Base-by-base conservation (phyloP, 768 basidiomycete genomes). In the Panellus pusillus region DNA sequence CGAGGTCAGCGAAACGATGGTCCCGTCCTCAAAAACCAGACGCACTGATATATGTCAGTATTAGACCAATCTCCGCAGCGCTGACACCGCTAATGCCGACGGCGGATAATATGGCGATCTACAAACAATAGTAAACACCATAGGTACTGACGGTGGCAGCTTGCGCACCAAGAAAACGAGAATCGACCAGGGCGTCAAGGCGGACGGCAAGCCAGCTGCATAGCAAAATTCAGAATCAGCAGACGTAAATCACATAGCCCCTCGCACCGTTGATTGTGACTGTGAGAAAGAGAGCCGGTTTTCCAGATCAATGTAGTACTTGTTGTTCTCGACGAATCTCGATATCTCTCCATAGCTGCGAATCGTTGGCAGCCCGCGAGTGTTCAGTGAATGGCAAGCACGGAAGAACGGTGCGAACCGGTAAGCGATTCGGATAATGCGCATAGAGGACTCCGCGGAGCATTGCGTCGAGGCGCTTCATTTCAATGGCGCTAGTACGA, bases 391-490 rank as follows among this genome's bases (percentile, higher is more conserved):
- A 51, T 17, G 0, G n/a, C 2, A 17, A 24, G 13, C 12, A 20
- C 38, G 28, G 47, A 39, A 19, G 14, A 20, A 39, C 45, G 9
- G 13, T n/a, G 40, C 55, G 17, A 50, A 73, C 88, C 63, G 11
- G 83, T 83, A 3, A 92, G 72, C 2, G 84, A 87, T 66, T 91
- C 90, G 0, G 86, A 82, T 63, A 91, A 62, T 89, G 87, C 0
- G 87, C 79, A 65, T 92, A 91, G 6, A 92, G 75, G 9, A 85
- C 68, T 1, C 86, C 87, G 31, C 89, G 85, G 6, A 91, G 74
- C 71, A 87, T 81, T 12, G 85, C 74, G 65, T 90, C 89, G 79
- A 56, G 40, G 31, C 38, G 47, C 42, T 91, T 92, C 65, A 90
- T 76, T 66, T 91, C 89, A 45, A 88, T 73, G 0, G 89, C 84